Percentiles rank a stretch among this genome's conserved stretches.
These are phyloP conservation scores for Chlorella vulgaris DNA, from an alignment of 139 green algal genomes.

Conservation along the genomic window DNA sequence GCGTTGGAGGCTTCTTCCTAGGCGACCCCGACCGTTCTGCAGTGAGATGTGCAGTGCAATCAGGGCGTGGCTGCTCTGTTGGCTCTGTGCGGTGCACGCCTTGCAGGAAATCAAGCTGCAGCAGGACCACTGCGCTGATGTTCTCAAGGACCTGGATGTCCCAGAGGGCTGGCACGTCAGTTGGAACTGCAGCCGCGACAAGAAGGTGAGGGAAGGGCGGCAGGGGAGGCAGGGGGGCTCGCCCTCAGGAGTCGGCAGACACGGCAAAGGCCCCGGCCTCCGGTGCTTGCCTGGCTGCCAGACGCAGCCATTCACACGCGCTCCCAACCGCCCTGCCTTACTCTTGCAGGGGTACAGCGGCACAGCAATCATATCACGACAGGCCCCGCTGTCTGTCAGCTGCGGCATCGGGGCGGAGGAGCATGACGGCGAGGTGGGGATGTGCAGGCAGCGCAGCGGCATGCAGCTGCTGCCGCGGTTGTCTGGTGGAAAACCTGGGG, in stretches of 20 bases:
- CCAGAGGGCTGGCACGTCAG: slow-evolving; percentile 46
- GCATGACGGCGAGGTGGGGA: slow-evolving; percentile 47
- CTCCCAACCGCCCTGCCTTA: too few species aligned
- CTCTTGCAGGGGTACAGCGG: slow-evolving; percentile 78
- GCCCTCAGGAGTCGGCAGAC: too few species aligned
- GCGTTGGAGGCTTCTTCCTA: not conserved
- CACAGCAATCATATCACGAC: slow-evolving; percentile 60
- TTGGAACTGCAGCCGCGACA: slow-evolving; percentile 63
- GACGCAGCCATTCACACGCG: not conserved
- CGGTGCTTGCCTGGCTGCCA: not conserved
- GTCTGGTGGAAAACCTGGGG: too few species aligned
- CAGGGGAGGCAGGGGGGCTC: not conserved
- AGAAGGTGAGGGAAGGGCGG: slow-evolving; percentile 37
- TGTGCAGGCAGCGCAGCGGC: too few species aligned
- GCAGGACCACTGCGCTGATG: slow-evolving; percentile 39
- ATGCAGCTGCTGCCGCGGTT: too few species aligned
- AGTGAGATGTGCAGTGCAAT: not conserved
- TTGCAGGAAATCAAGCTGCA: slow-evolving; percentile 81
- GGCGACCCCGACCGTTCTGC: not conserved
- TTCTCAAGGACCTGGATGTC: slow-evolving; percentile 33
- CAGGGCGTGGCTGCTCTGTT: not conserved
- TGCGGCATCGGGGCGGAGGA: slow-evolving; percentile 29
- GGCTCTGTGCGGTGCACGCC: not conserved
- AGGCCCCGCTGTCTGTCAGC: slow-evolving; percentile 32
- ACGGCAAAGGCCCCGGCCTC: too few species aligned